Base-by-base conservation (phyloP, 495 filamentous ascomycete species). In the Podospora pseudocomata region DNA sequence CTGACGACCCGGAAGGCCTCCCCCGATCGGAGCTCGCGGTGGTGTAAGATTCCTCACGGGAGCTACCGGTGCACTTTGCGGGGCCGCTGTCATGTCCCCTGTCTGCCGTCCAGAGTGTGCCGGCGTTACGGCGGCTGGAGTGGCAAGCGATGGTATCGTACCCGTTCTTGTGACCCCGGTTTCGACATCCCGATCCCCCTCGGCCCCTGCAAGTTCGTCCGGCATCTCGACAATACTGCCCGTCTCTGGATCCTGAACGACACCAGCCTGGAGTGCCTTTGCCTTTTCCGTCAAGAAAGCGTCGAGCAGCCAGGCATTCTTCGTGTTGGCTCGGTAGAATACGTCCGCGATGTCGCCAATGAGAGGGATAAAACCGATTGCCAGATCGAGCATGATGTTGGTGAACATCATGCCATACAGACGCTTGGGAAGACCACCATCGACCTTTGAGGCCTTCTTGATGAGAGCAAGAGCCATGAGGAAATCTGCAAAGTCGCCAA, bases 311-410 rank as follows among this genome's bases (percentile, higher is more conserved):
- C 89, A 81, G 4, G 90, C 91, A 72, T 93, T 96, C 68, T 87
- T 83, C 2, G 91, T 93, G 74, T 96, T 96, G 76, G 88, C 85
- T 49, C 84, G 76, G 68, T 81, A 83, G 11, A 82, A 20, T 2
- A 81, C 77, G 74, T 98, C 95, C 49, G 85, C 85, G 27, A 98
- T 27, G 72, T 97, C 95, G 20, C 95, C 95, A 5, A 97, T 64
- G 70, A 97, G 86, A 0, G 95, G 95, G 20, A 97, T 81, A 7
- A 99, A 80, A 16, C 95, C 95, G 56, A 97, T 83, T 64, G 86
- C 72, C 69, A 96, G 91, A 77, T 97, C 95, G 30, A 94, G 63
- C 3, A 87, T 60, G 58, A 97, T 84, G 77, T 96, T 92, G 67
- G 91, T 76, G 64, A 91, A 66, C 94, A 98, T 97, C 72, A 81